Conservation (phyloP, 192 early-diverging fungal species). For the Coemansia sp. region DNA sequence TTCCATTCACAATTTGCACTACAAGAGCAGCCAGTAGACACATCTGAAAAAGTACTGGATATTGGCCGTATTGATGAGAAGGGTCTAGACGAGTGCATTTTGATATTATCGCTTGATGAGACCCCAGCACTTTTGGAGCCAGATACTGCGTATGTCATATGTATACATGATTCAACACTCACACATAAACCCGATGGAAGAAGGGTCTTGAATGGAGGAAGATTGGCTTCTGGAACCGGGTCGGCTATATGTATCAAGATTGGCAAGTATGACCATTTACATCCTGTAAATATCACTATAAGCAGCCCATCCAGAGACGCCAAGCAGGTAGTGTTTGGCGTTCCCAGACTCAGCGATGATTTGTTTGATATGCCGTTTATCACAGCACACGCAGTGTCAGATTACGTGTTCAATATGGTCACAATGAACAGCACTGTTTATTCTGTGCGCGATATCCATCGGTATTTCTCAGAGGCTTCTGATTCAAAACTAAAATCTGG, state of each 20-base stretch:
- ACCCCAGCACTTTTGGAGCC: conserved; percentile 15
- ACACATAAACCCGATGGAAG: neutral
- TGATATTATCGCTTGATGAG: conserved; percentile 12
- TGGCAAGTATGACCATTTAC: conserved; percentile 16
- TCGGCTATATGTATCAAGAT: conserved; percentile 2
- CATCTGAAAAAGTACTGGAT: neutral
- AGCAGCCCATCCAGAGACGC: neutral
- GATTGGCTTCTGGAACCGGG: neutral
- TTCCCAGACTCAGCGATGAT: neutral
- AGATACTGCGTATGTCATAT: conserved; percentile 30
- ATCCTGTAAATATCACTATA: conserved; percentile 15
- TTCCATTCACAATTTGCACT: neutral
- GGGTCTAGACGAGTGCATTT: conserved; percentile 5
- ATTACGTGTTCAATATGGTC: neutral
- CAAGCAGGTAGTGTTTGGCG: neutral
- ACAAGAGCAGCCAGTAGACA: neutral
- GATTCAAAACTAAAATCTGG: neutral
- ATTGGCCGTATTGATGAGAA: neutral
- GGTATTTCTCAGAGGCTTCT: neutral
- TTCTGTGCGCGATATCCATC: neutral
- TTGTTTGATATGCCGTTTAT: neutral
- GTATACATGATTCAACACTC: conserved; percentile 1
- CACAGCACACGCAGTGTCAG: neutral
- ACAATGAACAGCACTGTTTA: neutral
- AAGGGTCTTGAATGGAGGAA: neutral